Evolutionary conservation across 352 stramenopile species (phyloP), one percentile per base, ranked within the genome.

Genomic region (Phytophthora cactorum): DNA sequence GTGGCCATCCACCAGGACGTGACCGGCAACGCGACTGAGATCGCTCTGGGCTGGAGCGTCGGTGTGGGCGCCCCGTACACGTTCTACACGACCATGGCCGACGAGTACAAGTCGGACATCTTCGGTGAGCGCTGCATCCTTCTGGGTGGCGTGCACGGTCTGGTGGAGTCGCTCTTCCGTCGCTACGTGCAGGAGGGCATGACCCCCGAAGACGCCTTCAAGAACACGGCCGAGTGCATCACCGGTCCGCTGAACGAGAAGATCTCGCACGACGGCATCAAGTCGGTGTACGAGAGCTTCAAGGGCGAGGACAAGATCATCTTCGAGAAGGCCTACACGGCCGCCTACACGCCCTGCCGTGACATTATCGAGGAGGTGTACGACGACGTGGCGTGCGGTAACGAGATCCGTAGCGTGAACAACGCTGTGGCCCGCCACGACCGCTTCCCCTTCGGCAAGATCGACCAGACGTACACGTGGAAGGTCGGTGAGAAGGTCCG

Each of bases 321-420:
- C 41, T 98, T 98, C 70, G 87, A 99, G 72, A 92, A 93, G 74
- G 96, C 96, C 10, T 99, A 99, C 84, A 93, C 89, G 51, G 95
- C 96, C 12, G 96, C 95, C 15, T 99, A 99, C 88, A 90, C 84
- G 65, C 96, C 97, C 49, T 93, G 96, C 72, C 97, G 97, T 63
- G 97, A 99, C 81, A 98, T 99, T 63, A 87, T 99, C 32, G 96
- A 99, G 80, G 97, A 99, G 82, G 98, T 97, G 75, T 99, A 99
- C 84, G 96, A 99, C 73, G 97, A 99, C 74, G 97, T 99, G 34
- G 90, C 93, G 14, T 98, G 91, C 64, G 96, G 97, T 53, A 99
- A 99, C 77, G 97, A 99, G 82, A 99, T 99, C 77, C 89, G 95
- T 63, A 98, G 95, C 54, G 97, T 99, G 29, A 98, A 99, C 80